A percentile compares a stretch with the other conserved stretches of the same genome.
These are phyloP conservation scores for Boletus patriciae DNA, from an alignment of 768 basidiomycete species.

Conservation along the genomic window DNA sequence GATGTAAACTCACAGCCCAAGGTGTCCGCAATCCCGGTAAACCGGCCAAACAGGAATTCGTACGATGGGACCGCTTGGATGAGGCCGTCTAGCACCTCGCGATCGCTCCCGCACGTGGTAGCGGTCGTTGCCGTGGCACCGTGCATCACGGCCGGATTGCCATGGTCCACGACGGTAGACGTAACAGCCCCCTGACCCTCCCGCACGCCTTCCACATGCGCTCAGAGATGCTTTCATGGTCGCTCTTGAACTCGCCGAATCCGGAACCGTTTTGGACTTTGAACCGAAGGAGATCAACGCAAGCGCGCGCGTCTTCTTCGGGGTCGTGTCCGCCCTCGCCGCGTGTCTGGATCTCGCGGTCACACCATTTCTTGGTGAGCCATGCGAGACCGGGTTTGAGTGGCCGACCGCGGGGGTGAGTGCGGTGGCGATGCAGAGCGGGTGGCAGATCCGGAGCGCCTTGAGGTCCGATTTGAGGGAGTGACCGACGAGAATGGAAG, in stretches of 20 bases:
- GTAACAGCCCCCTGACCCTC: slow-evolving; percentile 43
- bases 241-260: slow-evolving; percentile 85
- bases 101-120: slow-evolving; percentile 77
- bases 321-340: slow-evolving; percentile 92
- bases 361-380: slow-evolving; percentile 93
- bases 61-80: slow-evolving; percentile 59
- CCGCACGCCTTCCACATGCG: slow-evolving; percentile 61
- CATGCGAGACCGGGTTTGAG: slow-evolving; percentile 94
- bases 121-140: slow-evolving; percentile 79
- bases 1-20: slow-evolving; percentile 69
- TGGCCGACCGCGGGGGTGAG: slow-evolving; percentile 84
- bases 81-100: slow-evolving; percentile 73
- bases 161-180: slow-evolving; percentile 80
- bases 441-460: too few species aligned
- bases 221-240: slow-evolving; percentile 87
- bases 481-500: too few species aligned
- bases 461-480: too few species aligned
- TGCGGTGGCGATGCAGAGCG: slow-evolving; percentile 89
- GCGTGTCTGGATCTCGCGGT: slow-evolving; percentile 81
- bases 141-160: slow-evolving; percentile 81
- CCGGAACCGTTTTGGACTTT: slow-evolving; percentile 76
- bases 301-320: slow-evolving; percentile 91
- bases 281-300: slow-evolving; percentile 77
- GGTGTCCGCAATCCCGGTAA: slow-evolving; percentile 77
- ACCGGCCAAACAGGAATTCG: slow-evolving; percentile 81